Evolutionary conservation across 257 asterid species (phyloP).

Genomic region (Verbena officinalis): DNA sequence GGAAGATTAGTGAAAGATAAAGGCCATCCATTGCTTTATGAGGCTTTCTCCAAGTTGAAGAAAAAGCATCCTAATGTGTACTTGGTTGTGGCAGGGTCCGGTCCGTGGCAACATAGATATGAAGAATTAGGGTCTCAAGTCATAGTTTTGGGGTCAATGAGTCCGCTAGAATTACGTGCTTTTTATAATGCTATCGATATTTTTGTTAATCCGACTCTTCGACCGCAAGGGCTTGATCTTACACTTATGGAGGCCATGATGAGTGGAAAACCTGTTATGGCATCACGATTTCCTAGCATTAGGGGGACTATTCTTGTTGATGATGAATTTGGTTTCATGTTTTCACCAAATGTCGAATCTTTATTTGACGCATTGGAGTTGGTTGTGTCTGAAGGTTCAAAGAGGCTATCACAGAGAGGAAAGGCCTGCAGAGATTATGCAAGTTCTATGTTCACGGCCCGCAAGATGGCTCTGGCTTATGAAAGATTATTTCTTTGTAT

Average conservation of each 20-base stretch:
- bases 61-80: slow-evolving; percentile 47
- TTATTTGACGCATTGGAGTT: slow-evolving; percentile 63
- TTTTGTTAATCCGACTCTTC: slow-evolving; percentile 83
- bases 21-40: slow-evolving; percentile 83
- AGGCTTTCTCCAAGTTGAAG: slow-evolving; percentile 68
- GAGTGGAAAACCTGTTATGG: slow-evolving; percentile 93
- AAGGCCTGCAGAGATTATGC: slow-evolving; percentile 77
- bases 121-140: slow-evolving; percentile 72
- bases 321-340: slow-evolving; percentile 81
- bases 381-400: slow-evolving; percentile 69
- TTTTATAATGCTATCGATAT: slow-evolving; percentile 82
- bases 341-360: slow-evolving; percentile 75
- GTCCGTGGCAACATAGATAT: slow-evolving; percentile 83
- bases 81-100: slow-evolving; percentile 89
- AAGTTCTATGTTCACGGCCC: slow-evolving; percentile 77
- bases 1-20: slow-evolving; percentile 90
- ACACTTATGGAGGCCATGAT: slow-evolving; percentile 94
- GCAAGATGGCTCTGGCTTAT: slow-evolving; percentile 88
- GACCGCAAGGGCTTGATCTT: slow-evolving; percentile 97
- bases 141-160: slow-evolving; percentile 72
- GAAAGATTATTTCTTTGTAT: slow-evolving; percentile 88
- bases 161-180: slow-evolving; percentile 49
- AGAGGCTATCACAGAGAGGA: slow-evolving; percentile 69
- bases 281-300: slow-evolving; percentile 89
- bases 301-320: slow-evolving; percentile 82